Evolutionary conservation across 805 yeast species (phyloP), one percentile per base, ranked within the genome.

Genomic region (Wickerhamiella qilinensis): DNA sequence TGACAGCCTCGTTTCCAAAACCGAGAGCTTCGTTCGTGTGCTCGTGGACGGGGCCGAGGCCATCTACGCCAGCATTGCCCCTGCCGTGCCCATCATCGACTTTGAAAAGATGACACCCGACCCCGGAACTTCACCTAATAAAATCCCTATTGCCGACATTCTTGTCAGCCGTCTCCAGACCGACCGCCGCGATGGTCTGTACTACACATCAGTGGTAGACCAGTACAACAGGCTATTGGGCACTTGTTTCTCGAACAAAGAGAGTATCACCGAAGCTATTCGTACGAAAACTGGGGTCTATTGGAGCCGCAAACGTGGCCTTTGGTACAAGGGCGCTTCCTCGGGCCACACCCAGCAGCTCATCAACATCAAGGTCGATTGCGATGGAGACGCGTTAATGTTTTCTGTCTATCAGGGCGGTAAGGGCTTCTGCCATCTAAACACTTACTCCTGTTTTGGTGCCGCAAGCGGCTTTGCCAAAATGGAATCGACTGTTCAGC

Each of bases 311-410:
- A 64, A 69, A 40, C 75, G 83, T 44, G 97, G 93, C 33, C 68
- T 91, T 42, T 91, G 98, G 98, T 80, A 77, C 57, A 91, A 91
- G 58, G 98, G 98, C 22, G 78, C 79, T 40, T 82, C 95, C 2
- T 80, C 94, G n/a, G 98, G 98, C 17, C 93, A 94, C 38, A 82
- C 93, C 1, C 98, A 91, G 62, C 67, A 67, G 47, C 66, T 91
- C 35, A 47, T 79, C 19, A 60, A 67, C 33, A 57, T 91, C 41
- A 77, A 74, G 38, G 59, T 73, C 43, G 98, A 91, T 61, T 91
- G 98, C 59, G 98, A 91, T 60, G 75, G 80, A 34, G 98, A 91
- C 57, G 81, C 93, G 45, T 61, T 91, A 51, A 78, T 82, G 62
- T 83, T 88, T 54, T 69, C 77, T 17, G 98, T 91, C 22, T 76